Conservation (phyloP, 768 basidiomycete genomes). For the Lentinula sp. region DNA sequence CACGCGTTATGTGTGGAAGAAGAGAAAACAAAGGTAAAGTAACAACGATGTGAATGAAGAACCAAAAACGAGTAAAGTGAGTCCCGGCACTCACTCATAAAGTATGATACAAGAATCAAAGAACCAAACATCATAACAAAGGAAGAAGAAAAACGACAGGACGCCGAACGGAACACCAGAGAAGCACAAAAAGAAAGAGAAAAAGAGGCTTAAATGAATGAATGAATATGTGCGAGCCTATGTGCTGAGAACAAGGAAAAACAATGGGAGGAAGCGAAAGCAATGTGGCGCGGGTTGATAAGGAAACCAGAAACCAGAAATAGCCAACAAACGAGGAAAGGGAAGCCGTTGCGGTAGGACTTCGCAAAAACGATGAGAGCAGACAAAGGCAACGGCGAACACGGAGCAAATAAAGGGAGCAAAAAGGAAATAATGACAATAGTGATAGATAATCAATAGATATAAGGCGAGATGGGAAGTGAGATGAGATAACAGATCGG, state of each 20-base stretch:
- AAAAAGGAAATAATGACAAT: background rate
- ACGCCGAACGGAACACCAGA: background rate
- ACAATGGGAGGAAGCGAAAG: background rate
- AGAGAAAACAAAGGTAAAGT: background rate
- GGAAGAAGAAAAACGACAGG: background rate
- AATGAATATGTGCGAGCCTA: background rate
- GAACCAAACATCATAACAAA: background rate
- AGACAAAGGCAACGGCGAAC: background rate
- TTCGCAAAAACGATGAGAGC: background rate
- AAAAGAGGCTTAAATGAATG: background rate
- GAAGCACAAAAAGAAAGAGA: background rate
- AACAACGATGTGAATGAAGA: background rate
- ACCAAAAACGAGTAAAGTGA: background rate
- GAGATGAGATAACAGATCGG: background rate
- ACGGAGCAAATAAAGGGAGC: background rate
- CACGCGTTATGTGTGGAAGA: background rate
- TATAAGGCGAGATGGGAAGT: background rate
- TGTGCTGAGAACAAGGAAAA: background rate
- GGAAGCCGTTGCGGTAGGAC: background rate
- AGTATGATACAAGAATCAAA: background rate
- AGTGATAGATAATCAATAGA: background rate
- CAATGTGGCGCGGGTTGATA: background rate
- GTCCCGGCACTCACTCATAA: background rate
- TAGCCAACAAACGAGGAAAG: background rate
- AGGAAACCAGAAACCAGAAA: background rate